Base-by-base conservation (phyloP, 768 basidiomycete genomes). In the Leccinum incarnatum region DNA sequence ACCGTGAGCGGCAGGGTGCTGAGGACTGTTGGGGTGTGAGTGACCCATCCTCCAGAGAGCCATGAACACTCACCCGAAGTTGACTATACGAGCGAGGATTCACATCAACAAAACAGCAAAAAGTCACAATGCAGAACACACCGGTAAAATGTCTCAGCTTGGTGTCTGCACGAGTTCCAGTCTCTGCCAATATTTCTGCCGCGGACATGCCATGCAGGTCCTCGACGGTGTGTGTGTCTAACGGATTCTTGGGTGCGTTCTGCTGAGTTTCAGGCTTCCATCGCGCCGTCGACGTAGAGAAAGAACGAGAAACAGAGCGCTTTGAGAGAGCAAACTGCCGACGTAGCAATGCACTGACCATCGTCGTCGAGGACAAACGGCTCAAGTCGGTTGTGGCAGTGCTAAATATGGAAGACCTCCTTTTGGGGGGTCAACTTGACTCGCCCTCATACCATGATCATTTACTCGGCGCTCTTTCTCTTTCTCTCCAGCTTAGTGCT, bases 1-100 rank as follows among this genome's bases (percentile, higher is more conserved):
- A 70, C 97, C 97, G 74, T 99, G 97, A 15, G 97, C 97, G 55
- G 97, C 97, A 56, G 96, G 96, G 79, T 99, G 96, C 73, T 99
- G 96, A 55, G 96, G 96, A 62, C 58, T 61, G 53, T 50, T 12
- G 17, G 12, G 10, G 9, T 11, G 14, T 61, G 9, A 59, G 36
- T 17, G n/a, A 46, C 0, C 9, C 15, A 12, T 21, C 17, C 23
- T 10, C 27, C 4, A 42, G 29, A 50, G 36, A 37, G 2, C 8
- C 8, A 4, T 19, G 4, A 59, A 51, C 36, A 67, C 82, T 58
- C 62, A 84, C 89, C 92, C 95, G 72, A 97, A 97, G 81, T 98
- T 98, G 66, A 98, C 95, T 94, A 65, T 32, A 29, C 49, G 23
- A 50, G 14, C 45, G 34, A 53, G n/a, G 15, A 11, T 72, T 58